Evolutionary conservation across 257 asterid species (phyloP).

Genomic region (Solanum dulcamara): DNA sequence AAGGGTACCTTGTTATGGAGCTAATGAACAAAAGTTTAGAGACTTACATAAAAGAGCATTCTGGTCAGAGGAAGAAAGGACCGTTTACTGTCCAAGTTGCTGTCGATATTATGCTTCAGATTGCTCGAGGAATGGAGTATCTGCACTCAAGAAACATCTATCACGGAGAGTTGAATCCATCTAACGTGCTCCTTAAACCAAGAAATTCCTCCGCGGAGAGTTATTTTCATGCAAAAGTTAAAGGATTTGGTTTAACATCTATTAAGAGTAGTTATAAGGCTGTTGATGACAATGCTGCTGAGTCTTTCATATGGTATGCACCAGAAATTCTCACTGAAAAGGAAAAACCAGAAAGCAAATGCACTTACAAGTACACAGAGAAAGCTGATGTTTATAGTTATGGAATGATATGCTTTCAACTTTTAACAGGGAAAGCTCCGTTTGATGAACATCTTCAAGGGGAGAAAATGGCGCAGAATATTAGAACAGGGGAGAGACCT

Average conservation of each 20-base stretch:
- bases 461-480: conserved; percentile 56
- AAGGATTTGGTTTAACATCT: conserved; percentile 46
- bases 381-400: conserved; percentile 85
- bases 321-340: conserved; percentile 72
- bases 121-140: conserved; percentile 88
- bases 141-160: conserved; percentile 54
- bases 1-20: conserved; percentile 79
- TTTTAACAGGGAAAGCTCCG: conserved; percentile 73
- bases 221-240: conserved; percentile 44
- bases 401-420: conserved; percentile 78
- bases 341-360: conserved; percentile 26
- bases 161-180: conserved; percentile 74
- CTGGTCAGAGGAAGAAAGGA: conserved; percentile 37
- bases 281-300: conserved; percentile 10
- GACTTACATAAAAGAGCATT: conserved; percentile 45
- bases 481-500: conserved; percentile 80
- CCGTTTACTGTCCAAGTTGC: conserved; percentile 56
- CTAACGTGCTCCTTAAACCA: conserved; percentile 54
- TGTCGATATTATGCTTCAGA: conserved; percentile 76
- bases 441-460: conserved; percentile 74
- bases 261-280: conserved; percentile 21
- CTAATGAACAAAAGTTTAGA: conserved; percentile 62
- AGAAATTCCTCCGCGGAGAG: conserved; percentile 35
- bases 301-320: conserved; percentile 68
- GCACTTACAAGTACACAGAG: conserved; percentile 28